Conservation (phyloP, 345 rosid genomes). For the Moringa oleifera region DNA sequence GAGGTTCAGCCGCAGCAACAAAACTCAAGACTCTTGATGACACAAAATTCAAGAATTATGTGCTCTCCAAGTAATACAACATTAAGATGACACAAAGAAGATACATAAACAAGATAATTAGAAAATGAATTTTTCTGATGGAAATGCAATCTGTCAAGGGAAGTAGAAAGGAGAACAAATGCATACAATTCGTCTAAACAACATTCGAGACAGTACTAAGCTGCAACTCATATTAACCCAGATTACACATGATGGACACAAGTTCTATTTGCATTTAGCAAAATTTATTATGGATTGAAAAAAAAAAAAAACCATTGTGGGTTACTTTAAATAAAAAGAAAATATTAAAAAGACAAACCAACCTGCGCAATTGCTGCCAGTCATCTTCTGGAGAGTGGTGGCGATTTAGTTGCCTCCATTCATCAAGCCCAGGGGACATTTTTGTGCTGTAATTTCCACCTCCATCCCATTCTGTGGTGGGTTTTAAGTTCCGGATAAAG, state of each 20-base stretch:
- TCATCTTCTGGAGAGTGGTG: conserved; percentile 59
- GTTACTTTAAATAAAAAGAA: not conserved
- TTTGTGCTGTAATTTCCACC: conserved; percentile 47
- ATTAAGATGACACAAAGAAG: not conserved
- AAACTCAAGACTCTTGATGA: too few species aligned
- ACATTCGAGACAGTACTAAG: too few species aligned
- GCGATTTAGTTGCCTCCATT: conserved; percentile 53
- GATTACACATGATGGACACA: too few species aligned
- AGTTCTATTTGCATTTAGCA: too few species aligned
- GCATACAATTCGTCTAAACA: too few species aligned
- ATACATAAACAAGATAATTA: too few species aligned
- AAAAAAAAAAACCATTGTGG: not conserved
- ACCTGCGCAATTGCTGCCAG: conserved; percentile 56
- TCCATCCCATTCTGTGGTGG: conserved; percentile 30
- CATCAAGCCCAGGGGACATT: conserved; percentile 81
- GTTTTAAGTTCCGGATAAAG: conserved; percentile 24
- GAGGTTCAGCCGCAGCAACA: not conserved
- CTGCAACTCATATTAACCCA: too few species aligned
- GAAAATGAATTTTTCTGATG: not conserved
- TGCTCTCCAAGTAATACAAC: not conserved
- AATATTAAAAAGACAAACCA: not conserved
- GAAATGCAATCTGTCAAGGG: not conserved
- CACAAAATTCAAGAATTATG: not conserved
- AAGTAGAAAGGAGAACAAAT: not conserved
- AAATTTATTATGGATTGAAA: too few species aligned